Evolutionary conservation across 2,329 filamentous ascomycete genomes (phyloP).

Genomic region (Fusarium vanettenii): DNA sequence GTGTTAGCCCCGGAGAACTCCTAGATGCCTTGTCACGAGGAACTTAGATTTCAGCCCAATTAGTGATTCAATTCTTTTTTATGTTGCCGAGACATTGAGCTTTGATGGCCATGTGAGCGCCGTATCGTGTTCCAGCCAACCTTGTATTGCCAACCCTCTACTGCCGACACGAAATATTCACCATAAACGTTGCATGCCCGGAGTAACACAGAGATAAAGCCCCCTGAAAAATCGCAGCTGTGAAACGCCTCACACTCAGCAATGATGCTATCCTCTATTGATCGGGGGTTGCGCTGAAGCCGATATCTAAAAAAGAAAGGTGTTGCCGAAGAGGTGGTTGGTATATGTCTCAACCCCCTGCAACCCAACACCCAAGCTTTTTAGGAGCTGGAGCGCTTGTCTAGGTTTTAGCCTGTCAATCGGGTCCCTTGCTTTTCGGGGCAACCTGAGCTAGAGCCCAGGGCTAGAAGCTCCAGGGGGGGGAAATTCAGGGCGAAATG

Average conservation of each 20-base stretch:
- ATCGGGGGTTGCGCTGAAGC: background rate
- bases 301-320: background rate
- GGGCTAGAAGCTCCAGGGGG: background rate
- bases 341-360: constrained; percentile 6
- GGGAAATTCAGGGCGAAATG: background rate
- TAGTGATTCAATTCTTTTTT: background rate
- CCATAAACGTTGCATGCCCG: background rate
- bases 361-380: background rate
- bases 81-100: background rate
- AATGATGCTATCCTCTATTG: background rate
- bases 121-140: background rate
- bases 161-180: background rate
- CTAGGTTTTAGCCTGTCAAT: background rate
- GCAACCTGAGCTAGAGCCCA: background rate
- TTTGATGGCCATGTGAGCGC: background rate
- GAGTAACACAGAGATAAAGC: background rate
- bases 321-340: constrained; percentile 3
- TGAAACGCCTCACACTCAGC: background rate
- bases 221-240: background rate
- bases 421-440: background rate
- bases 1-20: background rate
- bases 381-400: background rate
- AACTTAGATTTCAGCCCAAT: background rate
- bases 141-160: background rate
- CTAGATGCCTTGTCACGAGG: background rate